Evolutionary conservation across 805 yeast genomes (phyloP).

Genomic region (Nakazawaea ernobii): DNA sequence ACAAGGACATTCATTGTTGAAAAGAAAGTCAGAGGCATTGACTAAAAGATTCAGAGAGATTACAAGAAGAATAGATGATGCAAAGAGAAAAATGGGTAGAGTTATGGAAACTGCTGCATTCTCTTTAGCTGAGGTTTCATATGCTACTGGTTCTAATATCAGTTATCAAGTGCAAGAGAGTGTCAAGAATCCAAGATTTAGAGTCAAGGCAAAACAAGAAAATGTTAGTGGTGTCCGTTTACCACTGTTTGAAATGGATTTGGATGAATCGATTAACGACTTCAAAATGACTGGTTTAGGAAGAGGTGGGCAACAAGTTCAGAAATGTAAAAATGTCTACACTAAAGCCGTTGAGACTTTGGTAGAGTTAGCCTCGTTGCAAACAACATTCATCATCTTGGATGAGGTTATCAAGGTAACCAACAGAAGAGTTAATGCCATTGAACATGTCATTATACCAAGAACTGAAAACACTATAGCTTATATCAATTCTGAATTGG

Average conservation of each 20-base stretch:
- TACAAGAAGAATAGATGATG: slow-evolving; percentile 87
- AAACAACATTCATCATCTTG: slow-evolving; percentile 91
- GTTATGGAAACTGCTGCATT: slow-evolving; percentile 98
- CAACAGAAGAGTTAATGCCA: slow-evolving; percentile 96
- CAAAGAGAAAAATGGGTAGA: slow-evolving; percentile 95
- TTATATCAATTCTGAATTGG: slow-evolving; percentile 91
- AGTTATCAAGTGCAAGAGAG: slow-evolving; percentile 94
- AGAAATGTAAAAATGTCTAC: slow-evolving; percentile 87
- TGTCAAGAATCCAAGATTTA: slow-evolving; percentile 85
- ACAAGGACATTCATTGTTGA: slow-evolving; percentile 88
- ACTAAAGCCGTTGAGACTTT: slow-evolving; percentile 95
- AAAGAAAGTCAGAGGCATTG: slow-evolving; percentile 94
- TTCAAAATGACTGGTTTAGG: slow-evolving; percentile 96
- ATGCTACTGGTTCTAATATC: slow-evolving; percentile 95
- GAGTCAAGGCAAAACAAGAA: slow-evolving; percentile 87
- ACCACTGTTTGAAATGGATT: slow-evolving; percentile 85
- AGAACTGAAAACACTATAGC: slow-evolving; percentile 93
- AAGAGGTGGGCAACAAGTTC: slow-evolving; percentile 97
- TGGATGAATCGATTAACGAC: slow-evolving; percentile 83
- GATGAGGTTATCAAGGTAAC: slow-evolving; percentile 98
- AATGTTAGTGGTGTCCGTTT: slow-evolving; percentile 93
- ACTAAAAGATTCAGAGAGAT: slow-evolving; percentile 96
- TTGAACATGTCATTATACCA: slow-evolving; percentile 96
- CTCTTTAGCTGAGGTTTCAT: slow-evolving; percentile 93
- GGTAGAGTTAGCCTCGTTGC: slow-evolving; percentile 92